These are phyloP conservation scores for Thamnidium elegans DNA, from an alignment of 192 early-diverging fungal species.

Conservation along the genomic window DNA sequence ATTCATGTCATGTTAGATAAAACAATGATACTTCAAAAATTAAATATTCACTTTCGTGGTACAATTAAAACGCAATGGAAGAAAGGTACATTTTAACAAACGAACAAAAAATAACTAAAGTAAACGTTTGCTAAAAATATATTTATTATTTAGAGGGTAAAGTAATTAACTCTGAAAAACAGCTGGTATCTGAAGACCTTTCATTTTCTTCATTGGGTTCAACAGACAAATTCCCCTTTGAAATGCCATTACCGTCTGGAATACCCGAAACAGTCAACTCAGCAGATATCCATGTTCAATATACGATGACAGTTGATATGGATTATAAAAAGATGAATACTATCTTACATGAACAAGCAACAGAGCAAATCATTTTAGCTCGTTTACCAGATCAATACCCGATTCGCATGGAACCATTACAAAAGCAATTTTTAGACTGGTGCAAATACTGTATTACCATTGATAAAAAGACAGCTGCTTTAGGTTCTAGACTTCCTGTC, in stretches of 20 bases:
- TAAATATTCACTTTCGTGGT: constrained; percentile 4
- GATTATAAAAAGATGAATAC: background rate
- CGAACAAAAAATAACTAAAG: no score
- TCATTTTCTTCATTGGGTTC: background rate
- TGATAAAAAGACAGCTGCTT: constrained; percentile 1
- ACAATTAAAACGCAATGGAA: constrained; percentile 7
- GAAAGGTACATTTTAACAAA: no score
- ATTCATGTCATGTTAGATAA: background rate
- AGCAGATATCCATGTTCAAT: constrained; percentile 1
- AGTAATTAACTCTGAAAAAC: background rate
- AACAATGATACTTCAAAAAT: background rate
- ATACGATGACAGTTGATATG: constrained; percentile 5
- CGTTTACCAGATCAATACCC: constrained; percentile 10
- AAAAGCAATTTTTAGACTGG: constrained; percentile 13
- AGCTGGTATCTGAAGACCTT: background rate
- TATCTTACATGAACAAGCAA: background rate
- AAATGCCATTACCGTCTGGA: constrained; percentile 21
- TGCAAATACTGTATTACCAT: constrained; percentile 16
- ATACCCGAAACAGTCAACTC: constrained; percentile 11
- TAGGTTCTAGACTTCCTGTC: constrained; percentile 2
- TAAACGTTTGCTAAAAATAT: no score
- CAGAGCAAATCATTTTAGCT: background rate
- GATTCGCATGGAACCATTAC: background rate
- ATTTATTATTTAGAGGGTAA: no score
- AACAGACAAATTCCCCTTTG: constrained; percentile 11